Evolutionary conservation across 1,139 yeast genomes (phyloP).

Genomic region (Candida pseudoviswanathii): DNA sequence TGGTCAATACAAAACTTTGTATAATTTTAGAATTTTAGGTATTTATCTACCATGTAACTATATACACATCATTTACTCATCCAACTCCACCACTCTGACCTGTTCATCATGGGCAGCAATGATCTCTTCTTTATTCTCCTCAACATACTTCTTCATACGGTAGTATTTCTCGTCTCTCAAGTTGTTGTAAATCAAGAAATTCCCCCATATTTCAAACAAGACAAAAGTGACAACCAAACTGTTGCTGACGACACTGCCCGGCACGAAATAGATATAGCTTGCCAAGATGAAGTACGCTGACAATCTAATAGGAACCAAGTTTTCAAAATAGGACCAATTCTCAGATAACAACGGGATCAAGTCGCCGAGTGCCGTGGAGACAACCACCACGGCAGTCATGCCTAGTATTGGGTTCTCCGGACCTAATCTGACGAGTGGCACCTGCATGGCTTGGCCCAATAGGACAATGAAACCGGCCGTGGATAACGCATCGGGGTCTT

Average conservation of each 20-base stretch:
- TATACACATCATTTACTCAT: conserved; percentile 7
- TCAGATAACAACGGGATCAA: conserved; percentile 59
- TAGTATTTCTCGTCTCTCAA: conserved; percentile 63
- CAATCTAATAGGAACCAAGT: conserved; percentile 70
- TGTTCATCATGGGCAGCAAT: conserved; percentile 30
- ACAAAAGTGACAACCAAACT: conserved; percentile 62
- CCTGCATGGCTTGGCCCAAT: conserved; percentile 60
- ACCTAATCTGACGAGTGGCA: conserved; percentile 46
- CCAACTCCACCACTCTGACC: conserved; percentile 25
- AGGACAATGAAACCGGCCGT: conserved; percentile 53
- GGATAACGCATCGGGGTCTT: conserved; percentile 45
- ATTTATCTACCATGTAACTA: not conserved
- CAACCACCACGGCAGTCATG: conserved; percentile 46
- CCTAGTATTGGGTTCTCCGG: conserved; percentile 56
- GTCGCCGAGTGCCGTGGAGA: conserved; percentile 51
- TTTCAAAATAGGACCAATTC: conserved; percentile 60
- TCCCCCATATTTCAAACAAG: conserved; percentile 74
- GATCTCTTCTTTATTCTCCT: conserved; percentile 38
- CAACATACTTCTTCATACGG: conserved; percentile 40
- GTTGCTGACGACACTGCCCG: conserved; percentile 53
- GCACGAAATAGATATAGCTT: conserved; percentile 41
- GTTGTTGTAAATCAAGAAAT: conserved; percentile 62
- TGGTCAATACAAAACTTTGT: conserved; percentile 55
- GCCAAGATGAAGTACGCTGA: conserved; percentile 55
- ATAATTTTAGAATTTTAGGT: conserved; percentile 12